phyloP scores from a whole-genome alignment of 148 eudicot species.

The Cornus controversa region DNA sequence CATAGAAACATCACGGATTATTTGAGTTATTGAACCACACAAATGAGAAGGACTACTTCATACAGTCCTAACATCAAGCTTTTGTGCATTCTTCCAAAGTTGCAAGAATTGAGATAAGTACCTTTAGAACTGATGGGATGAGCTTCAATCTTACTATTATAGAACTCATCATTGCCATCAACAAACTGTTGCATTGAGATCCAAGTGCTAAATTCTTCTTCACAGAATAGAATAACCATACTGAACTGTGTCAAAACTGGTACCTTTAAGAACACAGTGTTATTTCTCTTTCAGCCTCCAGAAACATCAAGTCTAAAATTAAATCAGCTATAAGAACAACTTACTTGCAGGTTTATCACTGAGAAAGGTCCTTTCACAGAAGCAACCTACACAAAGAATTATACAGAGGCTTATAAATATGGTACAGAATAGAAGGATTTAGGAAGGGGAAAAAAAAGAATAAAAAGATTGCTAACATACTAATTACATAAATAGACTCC shows the following conservation, averaged over 20 bases:
- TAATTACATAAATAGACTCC: background rate
- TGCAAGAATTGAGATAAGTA: conserved; percentile 23
- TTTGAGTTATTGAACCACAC: background rate
- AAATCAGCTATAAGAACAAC: conserved; percentile 28
- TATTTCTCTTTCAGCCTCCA: conserved; percentile 16
- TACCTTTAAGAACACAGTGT: conserved; percentile 47
- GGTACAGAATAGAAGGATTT: background rate
- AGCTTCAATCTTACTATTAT: conserved; percentile 86
- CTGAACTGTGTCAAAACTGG: conserved; percentile 93
- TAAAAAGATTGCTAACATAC: background rate
- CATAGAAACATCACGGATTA: background rate
- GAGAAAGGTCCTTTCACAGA: conserved; percentile 82
- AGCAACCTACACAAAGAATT: conserved; percentile 60
- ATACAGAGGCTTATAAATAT: background rate
- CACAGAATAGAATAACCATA: conserved; percentile 89
- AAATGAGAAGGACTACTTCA: background rate
- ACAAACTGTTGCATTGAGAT: conserved; percentile 94
- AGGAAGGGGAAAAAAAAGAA: background rate
- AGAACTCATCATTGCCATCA: conserved; percentile 98
- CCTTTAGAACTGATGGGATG: conserved; percentile 97
- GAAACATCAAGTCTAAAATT: conserved; percentile 8
- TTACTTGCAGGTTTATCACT: conserved; percentile 86
- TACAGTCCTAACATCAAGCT: background rate
- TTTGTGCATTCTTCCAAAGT: background rate
- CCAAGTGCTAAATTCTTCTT: conserved; percentile 64